Base-by-base conservation (phyloP, 768 basidiomycete genomes). In the Xerocomellus amylosporus region DNA sequence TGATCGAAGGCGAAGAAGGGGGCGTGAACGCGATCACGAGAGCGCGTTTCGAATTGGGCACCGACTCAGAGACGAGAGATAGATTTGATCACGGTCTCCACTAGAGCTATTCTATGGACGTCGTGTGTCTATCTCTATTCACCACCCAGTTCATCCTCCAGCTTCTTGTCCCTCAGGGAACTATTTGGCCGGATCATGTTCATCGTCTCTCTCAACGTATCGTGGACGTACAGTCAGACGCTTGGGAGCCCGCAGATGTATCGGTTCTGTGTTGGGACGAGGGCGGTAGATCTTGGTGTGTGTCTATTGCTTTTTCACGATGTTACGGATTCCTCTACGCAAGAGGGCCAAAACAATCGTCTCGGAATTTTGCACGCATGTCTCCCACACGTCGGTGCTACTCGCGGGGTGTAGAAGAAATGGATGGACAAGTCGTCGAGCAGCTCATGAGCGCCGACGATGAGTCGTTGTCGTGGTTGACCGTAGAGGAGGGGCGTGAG, bases 111-210 rank as follows among this genome's bases (percentile, higher is more conserved):
- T 41, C 50, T 4, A 41, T 58, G 2, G 59, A 61, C 53, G 33
- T 49, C 34, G 36, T 63, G 20, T 68, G 62, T 45, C 60, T 68
- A 15, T 54, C 68, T 46, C 49, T 73, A 10, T 59, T 70, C 45
- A 61, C 62, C 19, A 46, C 53, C 30, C 66, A 74, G 31, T 67
- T 70, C 55, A 55, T 73, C 42, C 53, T 61, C 22, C 74, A 74
- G 34, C 66, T 73, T 15, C 59, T 73, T 26, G 59, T 72, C 33
- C 73, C 73, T 0, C 70, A 70, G 55, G 65, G 64, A 8, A 37
- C 57, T 73, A 4, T 74, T 74, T 14, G 73, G 74, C 5, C 73
- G 74, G 44, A 53, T 66, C 44, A 62, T 74, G 69, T 74, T 74
- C 46, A 49, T 71, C 20, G 7, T 50, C 12, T 66, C 69, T 7